Evolutionary conservation across 495 filamentous ascomycete genomes (phyloP).

Genomic region (Poronia punctata): DNA sequence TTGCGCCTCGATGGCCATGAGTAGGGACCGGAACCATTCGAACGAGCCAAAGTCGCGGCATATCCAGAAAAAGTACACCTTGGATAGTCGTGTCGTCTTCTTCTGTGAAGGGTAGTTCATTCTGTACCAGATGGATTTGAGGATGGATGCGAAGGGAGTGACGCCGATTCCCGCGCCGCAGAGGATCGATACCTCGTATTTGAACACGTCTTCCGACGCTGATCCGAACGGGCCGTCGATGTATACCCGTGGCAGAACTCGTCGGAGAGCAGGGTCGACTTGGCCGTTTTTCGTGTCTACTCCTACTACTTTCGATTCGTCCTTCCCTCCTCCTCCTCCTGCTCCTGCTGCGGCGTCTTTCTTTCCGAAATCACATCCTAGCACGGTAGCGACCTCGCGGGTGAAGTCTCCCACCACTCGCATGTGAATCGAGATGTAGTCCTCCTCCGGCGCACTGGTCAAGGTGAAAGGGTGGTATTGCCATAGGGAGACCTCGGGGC

Average conservation of each 20-base stretch:
- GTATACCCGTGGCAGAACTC: slow-evolving; percentile 66
- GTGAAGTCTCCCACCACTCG: slow-evolving; percentile 68
- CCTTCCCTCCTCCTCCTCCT: too few species aligned
- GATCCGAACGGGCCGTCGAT: slow-evolving; percentile 76
- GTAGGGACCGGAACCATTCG: slow-evolving; percentile 74
- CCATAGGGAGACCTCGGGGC: slow-evolving; percentile 71
- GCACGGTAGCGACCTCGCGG: slow-evolving; percentile 50
- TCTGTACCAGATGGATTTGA: slow-evolving; percentile 84
- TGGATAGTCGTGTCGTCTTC: slow-evolving; percentile 63
- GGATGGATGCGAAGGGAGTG: slow-evolving; percentile 67
- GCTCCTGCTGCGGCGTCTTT: too few species aligned
- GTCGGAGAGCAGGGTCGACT: slow-evolving; percentile 60
- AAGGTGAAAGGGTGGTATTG: slow-evolving; percentile 76
- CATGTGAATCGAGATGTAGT: slow-evolving; percentile 75
- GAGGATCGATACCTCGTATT: slow-evolving; percentile 64
- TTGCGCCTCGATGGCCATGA: slow-evolving; percentile 75
- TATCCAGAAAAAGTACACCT: slow-evolving; percentile 84
- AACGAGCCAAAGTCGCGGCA: slow-evolving; percentile 73
- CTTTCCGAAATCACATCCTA: slow-evolving; percentile 64
- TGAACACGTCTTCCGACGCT: slow-evolving; percentile 70
- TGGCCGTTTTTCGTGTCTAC: slow-evolving; percentile 51
- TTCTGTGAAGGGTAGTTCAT: slow-evolving; percentile 74
- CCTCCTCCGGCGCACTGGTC: slow-evolving; percentile 73
- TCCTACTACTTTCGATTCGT: slow-evolving; percentile 55
- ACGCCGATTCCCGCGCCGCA: slow-evolving; percentile 69